phyloP scores from a whole-genome alignment of 2,329 filamentous ascomycete genomes.

The Botrytis cinerea region DNA sequence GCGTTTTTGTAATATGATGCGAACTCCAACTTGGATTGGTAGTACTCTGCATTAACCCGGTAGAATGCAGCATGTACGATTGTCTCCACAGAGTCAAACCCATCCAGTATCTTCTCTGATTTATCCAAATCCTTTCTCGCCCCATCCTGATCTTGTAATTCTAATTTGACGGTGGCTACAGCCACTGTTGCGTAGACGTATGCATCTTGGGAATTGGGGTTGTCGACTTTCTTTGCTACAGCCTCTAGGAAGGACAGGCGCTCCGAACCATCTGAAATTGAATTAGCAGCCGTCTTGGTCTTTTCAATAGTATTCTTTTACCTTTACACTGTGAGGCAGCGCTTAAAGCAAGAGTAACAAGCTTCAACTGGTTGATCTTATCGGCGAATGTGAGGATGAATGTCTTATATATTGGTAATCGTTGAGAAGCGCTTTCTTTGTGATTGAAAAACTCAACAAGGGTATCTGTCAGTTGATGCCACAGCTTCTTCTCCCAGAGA shows the following conservation, averaged over 20 bases:
- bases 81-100: constrained; percentile 92
- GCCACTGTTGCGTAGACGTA: constrained; percentile 92
- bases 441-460: constrained; percentile 86
- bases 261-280: constrained; percentile 72
- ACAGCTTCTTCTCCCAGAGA: constrained; percentile 97
- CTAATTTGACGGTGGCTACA: constrained; percentile 83
- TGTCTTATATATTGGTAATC: constrained; percentile 86
- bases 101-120: constrained; percentile 84
- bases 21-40: constrained; percentile 89
- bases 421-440: constrained; percentile 77
- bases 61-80: constrained; percentile 97
- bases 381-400: constrained; percentile 97
- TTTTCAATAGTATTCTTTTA: constrained; percentile 42
- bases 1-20: constrained; percentile 97
- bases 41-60: constrained; percentile 91
- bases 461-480: constrained; percentile 94
- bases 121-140: constrained; percentile 84
- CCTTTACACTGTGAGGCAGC: constrained; percentile 83
- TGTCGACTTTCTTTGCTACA: constrained; percentile 85
- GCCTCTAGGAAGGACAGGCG: constrained; percentile 81
- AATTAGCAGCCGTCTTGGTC: constrained; percentile 26
- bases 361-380: constrained; percentile 98
- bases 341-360: constrained; percentile 86
- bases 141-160: constrained; percentile 75
- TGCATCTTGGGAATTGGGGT: constrained; percentile 90